Conservation (phyloP, 345 rosid genomes). For the Eucalyptus sp. region DNA sequence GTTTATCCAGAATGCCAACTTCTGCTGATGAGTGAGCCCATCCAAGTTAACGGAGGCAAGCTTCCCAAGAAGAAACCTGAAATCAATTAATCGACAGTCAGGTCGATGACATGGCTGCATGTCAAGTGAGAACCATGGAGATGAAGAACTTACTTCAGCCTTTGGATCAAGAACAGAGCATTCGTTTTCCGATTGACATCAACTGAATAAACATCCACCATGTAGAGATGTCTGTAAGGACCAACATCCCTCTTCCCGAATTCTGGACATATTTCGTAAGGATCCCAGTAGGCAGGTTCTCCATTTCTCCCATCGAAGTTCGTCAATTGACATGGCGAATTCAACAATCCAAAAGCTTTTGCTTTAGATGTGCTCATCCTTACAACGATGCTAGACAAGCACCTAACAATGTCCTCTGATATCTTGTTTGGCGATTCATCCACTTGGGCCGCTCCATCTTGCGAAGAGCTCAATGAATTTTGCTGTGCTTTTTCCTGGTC, state of each 20-base stretch:
- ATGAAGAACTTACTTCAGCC: slow-evolving; percentile 48
- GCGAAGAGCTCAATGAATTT: slow-evolving; percentile 27
- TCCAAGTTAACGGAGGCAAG: slow-evolving; percentile 54
- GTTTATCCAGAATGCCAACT: slow-evolving; percentile 97
- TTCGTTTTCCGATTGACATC: slow-evolving; percentile 46
- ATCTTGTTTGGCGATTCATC: slow-evolving; percentile 49
- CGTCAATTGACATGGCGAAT: background rate
- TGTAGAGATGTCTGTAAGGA: slow-evolving; percentile 44
- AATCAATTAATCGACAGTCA: background rate
- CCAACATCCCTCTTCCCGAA: slow-evolving; percentile 38
- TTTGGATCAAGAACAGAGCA: slow-evolving; percentile 51
- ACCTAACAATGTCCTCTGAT: slow-evolving; percentile 62
- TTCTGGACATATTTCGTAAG: slow-evolving; percentile 37
- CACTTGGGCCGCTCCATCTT: slow-evolving; percentile 22
- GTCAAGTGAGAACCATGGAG: background rate
- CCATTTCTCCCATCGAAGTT: background rate
- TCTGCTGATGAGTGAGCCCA: slow-evolving; percentile 80
- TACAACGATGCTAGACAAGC: slow-evolving; percentile 46
- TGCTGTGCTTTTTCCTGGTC: slow-evolving; percentile 49
- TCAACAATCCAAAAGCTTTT: slow-evolving; percentile 4
- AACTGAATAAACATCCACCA: slow-evolving; percentile 42
- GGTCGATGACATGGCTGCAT: background rate
- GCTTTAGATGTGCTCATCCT: slow-evolving; percentile 62
- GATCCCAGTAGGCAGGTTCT: slow-evolving; percentile 29
- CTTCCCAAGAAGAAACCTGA: slow-evolving; percentile 66